Percentiles rank a stretch among this genome's conserved stretches.
phyloP scores from a whole-genome alignment of 1,284 basidiomycete genomes.

The Schizopora paradoxa region DNA sequence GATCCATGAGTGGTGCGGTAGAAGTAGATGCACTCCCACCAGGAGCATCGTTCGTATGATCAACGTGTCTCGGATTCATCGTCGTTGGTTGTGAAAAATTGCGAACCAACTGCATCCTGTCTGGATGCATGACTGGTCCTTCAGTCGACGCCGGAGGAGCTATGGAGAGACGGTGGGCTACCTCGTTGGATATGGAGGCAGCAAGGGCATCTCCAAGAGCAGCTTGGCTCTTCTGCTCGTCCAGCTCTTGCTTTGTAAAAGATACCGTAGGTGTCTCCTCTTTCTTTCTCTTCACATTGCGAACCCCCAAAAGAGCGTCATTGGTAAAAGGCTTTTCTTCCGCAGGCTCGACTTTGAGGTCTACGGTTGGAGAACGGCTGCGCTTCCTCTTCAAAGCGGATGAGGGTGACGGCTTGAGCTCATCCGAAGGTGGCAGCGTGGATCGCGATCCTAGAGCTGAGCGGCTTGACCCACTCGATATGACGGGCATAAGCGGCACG shows the following conservation, averaged over 20 bases:
- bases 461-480: no score
- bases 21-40: no score
- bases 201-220: neutral
- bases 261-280: neutral
- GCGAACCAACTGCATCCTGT: neutral
- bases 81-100: neutral
- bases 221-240: neutral
- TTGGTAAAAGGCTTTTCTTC: neutral
- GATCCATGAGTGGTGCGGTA: no score
- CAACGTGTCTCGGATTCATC: neutral
- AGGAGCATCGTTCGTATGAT: neutral
- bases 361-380: neutral
- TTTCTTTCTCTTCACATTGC: neutral
- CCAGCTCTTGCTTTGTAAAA: neutral
- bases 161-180: no score
- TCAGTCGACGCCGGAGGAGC: no score
- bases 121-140: no score
- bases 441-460: no score
- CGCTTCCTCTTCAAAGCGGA: neutral
- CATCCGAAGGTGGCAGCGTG: slow-evolving; percentile 5
- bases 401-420: neutral
- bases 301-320: neutral
- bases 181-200: neutral
- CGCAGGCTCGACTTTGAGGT: neutral
- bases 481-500: no score